These are phyloP conservation scores for Phalaenopsis aphrodite DNA, from an alignment of 106 monocot genomes.

Conservation along the genomic window DNA sequence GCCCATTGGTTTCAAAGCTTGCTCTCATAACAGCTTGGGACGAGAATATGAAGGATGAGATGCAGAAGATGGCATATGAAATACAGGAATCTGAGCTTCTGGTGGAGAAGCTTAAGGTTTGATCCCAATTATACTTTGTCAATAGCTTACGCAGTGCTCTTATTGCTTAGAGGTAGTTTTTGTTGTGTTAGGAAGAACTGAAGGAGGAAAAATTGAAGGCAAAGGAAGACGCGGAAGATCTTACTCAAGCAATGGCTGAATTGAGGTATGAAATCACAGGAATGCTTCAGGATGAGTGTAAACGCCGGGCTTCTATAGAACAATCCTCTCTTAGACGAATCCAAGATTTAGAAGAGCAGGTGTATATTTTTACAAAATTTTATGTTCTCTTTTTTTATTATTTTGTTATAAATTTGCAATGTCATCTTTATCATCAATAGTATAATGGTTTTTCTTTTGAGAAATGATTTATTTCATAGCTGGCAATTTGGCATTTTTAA, in stretches of 20 bases:
- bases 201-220: constrained; percentile 69
- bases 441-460: background rate
- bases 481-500: background rate
- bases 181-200: constrained; percentile 52
- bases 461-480: background rate
- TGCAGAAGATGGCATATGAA: constrained; percentile 59
- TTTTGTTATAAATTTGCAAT: background rate
- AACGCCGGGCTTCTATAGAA: constrained; percentile 72
- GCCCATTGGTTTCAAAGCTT: constrained; percentile 41
- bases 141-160: background rate
- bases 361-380: constrained; percentile 14
- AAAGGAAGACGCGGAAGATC: constrained; percentile 87
- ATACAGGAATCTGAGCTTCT: constrained; percentile 52
- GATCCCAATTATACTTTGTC: constrained; percentile 7
- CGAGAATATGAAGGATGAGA: constrained; percentile 32
- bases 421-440: background rate
- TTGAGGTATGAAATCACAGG: constrained; percentile 76
- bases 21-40: constrained; percentile 23
- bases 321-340: constrained; percentile 63
- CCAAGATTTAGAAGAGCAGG: constrained; percentile 72
- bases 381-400: background rate
- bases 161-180: constrained; percentile 1
- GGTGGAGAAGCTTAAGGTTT: constrained; percentile 67
- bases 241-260: constrained; percentile 94
- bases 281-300: constrained; percentile 89